A percentile compares a stretch with the other conserved stretches of the same genome.
phyloP scores from a whole-genome alignment of 768 basidiomycete species.

The Russula brevipes region DNA sequence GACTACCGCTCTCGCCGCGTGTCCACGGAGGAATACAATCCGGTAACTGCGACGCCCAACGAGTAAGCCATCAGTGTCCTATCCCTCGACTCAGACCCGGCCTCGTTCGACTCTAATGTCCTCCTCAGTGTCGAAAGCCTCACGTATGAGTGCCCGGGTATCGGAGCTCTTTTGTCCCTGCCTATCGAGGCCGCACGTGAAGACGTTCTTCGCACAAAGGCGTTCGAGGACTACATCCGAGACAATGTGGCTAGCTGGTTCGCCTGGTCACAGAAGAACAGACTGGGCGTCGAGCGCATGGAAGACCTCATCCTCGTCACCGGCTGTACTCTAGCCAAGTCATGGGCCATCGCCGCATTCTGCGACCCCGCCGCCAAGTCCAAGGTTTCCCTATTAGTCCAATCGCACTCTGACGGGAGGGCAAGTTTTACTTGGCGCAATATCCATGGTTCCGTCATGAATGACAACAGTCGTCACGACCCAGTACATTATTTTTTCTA shows the following conservation, averaged over 20 bases:
- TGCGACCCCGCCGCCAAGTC: background rate
- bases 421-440: no score
- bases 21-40: background rate
- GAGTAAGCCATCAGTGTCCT: background rate
- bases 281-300: background rate
- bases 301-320: background rate
- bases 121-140: background rate
- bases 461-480: no score
- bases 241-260: background rate
- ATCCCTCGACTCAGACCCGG: no score
- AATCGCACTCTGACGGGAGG: no score
- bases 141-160: background rate
- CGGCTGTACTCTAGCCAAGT: background rate
- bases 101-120: background rate
- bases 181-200: background rate
- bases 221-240: conserved; percentile 2
- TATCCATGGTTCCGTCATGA: no score
- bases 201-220: background rate
- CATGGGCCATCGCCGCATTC: background rate
- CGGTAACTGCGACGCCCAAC: background rate
- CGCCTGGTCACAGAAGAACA: background rate
- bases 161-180: background rate
- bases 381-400: background rate
- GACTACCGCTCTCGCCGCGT: background rate
- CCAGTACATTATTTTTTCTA: no score